These are phyloP conservation scores for Juncus inflexus DNA, from an alignment of 176 grass and related monocot species.

Conservation along the genomic window DNA sequence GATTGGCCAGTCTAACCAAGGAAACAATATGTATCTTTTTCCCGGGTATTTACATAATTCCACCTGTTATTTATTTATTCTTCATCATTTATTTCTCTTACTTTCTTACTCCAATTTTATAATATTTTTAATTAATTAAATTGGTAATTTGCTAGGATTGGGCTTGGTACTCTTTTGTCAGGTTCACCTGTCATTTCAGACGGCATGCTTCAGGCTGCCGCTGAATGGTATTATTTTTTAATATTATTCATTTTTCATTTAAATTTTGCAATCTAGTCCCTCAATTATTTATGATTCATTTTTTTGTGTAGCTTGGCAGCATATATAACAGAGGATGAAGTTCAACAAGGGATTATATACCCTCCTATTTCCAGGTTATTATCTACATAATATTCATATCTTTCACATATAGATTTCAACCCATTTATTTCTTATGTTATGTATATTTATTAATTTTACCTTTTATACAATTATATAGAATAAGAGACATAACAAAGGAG, in stretches of 20 bases:
- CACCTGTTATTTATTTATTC: constrained; percentile 7
- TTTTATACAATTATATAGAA: constrained; percentile 43
- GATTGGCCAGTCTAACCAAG: constrained; percentile 92
- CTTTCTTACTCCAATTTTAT: constrained; percentile 6
- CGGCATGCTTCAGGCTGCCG: constrained; percentile 91
- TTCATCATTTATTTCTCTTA: not conserved
- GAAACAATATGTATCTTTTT: constrained; percentile 99
- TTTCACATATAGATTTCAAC: not conserved
- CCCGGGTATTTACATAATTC: constrained; percentile 64
- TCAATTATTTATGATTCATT: constrained; percentile 26
- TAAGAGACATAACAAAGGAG: constrained; percentile 93
- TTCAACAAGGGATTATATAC: constrained; percentile 84
- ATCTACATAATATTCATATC: not conserved
- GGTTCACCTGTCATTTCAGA: constrained; percentile 87
- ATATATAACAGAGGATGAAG: constrained; percentile 94
- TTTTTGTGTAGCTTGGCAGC: constrained; percentile 71
- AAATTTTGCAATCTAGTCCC: not conserved
- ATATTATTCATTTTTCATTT: constrained; percentile 23
- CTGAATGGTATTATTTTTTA: constrained; percentile 59
- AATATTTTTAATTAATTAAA: constrained; percentile 12
- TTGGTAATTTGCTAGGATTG: constrained; percentile 51
- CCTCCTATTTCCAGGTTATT: constrained; percentile 80
- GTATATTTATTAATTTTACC: constrained; percentile 1
- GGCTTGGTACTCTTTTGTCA: constrained; percentile 93
- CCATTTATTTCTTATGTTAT: constrained; percentile 5